Conservation (phyloP, 75 land plant species). For the Azolla pinnata region DNA sequence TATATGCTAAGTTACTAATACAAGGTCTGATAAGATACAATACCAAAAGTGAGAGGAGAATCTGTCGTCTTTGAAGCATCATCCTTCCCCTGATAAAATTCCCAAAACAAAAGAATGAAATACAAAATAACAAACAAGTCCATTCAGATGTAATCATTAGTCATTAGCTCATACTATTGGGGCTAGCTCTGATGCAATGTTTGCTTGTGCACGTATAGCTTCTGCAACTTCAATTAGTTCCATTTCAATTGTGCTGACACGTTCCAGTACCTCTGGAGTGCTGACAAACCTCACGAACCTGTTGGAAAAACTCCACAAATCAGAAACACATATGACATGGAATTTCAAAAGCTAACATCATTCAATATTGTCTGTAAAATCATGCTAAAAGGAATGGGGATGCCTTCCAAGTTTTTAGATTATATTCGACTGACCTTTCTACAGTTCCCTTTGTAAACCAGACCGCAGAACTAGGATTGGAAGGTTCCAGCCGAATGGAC, state of each 20-base stretch:
- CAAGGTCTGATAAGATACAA: too few species aligned
- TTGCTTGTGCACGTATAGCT: constrained; percentile 23
- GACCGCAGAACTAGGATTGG: constrained; percentile 14
- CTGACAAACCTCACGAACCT: constrained; percentile 80
- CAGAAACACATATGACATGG: not conserved
- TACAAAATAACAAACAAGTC: too few species aligned
- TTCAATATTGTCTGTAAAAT: not conserved
- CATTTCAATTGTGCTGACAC: constrained; percentile 46
- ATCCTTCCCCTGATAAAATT: too few species aligned
- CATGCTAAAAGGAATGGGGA: not conserved
- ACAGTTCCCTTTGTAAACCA: constrained; percentile 96
- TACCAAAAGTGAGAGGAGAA: too few species aligned
- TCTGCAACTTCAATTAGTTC: constrained; percentile 62
- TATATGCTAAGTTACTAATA: too few species aligned
- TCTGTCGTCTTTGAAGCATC: too few species aligned
- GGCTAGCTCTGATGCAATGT: not conserved
- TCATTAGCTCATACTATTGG: too few species aligned
- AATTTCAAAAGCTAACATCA: not conserved
- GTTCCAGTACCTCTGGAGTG: constrained; percentile 83
- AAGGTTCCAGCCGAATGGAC: constrained; percentile 67
- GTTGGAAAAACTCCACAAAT: not conserved
- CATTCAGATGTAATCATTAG: too few species aligned
- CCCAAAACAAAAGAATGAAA: too few species aligned
- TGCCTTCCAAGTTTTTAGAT: not conserved
- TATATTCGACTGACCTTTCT: constrained; percentile 47